phyloP scores from a whole-genome alignment of 192 early-diverging fungal species.

The Coemansia sp. region DNA sequence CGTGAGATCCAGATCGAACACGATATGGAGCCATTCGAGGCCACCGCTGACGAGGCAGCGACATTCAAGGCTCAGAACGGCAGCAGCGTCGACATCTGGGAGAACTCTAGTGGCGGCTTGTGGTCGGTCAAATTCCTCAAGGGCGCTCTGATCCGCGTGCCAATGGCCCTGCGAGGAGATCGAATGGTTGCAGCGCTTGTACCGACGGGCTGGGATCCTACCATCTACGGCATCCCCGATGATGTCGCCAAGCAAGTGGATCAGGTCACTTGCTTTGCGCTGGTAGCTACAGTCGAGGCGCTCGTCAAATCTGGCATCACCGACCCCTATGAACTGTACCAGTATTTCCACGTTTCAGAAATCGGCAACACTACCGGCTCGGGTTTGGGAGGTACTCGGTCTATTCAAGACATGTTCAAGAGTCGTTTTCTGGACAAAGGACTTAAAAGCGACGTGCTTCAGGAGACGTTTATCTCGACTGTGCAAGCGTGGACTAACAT shows the following conservation, averaged over 20 bases:
- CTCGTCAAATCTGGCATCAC: constrained; percentile 88
- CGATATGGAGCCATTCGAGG: constrained; percentile 86
- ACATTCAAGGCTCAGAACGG: constrained; percentile 83
- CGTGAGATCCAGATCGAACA: constrained; percentile 87
- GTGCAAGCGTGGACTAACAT: constrained; percentile 96
- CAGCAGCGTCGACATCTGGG: constrained; percentile 68
- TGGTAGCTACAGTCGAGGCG: constrained; percentile 92
- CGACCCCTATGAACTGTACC: constrained; percentile 96
- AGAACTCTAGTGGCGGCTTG: constrained; percentile 60
- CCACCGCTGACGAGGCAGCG: constrained; percentile 84
- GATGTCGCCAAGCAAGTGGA: constrained; percentile 91
- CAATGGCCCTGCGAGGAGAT: constrained; percentile 86
- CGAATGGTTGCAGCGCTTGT: constrained; percentile 85
- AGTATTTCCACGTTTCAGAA: constrained; percentile 93
- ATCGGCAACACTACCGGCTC: constrained; percentile 90
- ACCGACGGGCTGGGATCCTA: constrained; percentile 92
- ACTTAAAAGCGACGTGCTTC: constrained; percentile 81
- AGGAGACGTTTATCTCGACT: constrained; percentile 95
- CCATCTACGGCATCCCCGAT: constrained; percentile 88
- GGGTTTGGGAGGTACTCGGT: constrained; percentile 82
- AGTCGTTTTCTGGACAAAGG: constrained; percentile 76
- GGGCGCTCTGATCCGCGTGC: constrained; percentile 85
- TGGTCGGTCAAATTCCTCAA: constrained; percentile 83
- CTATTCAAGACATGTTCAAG: constrained; percentile 72
- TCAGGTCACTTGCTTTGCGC: constrained; percentile 81